Percentiles rank a stretch among this genome's conserved stretches.
Conservation (phyloP, 768 basidiomycete species). For the Rhodotorula diobovata region DNA sequence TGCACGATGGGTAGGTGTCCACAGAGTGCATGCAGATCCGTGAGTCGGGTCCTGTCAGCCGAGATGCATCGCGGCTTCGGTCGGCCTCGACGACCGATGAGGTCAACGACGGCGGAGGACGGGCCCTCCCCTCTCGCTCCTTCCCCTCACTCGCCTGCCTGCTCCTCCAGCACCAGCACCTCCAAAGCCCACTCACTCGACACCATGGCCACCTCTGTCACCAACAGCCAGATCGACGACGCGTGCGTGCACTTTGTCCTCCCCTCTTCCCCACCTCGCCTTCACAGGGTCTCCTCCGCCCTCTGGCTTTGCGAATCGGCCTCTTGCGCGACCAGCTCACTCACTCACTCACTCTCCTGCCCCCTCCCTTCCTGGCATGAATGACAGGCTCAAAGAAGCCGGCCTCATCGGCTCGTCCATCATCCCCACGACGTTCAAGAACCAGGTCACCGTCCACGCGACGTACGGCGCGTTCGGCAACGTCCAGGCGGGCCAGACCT, state of each 20-base stretch:
- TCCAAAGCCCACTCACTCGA: no score
- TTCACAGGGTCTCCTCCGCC: no score
- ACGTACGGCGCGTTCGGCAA: neutral
- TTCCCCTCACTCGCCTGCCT: no score
- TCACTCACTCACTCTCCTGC: neutral
- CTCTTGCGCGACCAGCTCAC: no score
- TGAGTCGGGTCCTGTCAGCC: no score
- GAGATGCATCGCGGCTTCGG: neutral
- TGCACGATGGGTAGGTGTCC: no score
- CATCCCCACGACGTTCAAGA: neutral
- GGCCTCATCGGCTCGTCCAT: conserved; percentile 9
- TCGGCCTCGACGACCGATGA: neutral
- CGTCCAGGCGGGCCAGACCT: neutral
- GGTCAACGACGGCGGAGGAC: neutral
- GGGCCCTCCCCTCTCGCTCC: neutral
- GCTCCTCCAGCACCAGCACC: neutral
- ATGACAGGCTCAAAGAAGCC: neutral
- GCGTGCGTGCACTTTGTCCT: neutral
- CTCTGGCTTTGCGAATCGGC: no score
- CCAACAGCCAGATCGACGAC: neutral
- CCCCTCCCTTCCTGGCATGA: no score
- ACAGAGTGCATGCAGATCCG: no score
- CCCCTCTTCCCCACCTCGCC: neutral
- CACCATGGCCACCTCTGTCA: neutral
- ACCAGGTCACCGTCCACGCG: neutral